Evolutionary conservation across 495 filamentous ascomycete species (phyloP).

Genomic region (Articulospora tetracladia): DNA sequence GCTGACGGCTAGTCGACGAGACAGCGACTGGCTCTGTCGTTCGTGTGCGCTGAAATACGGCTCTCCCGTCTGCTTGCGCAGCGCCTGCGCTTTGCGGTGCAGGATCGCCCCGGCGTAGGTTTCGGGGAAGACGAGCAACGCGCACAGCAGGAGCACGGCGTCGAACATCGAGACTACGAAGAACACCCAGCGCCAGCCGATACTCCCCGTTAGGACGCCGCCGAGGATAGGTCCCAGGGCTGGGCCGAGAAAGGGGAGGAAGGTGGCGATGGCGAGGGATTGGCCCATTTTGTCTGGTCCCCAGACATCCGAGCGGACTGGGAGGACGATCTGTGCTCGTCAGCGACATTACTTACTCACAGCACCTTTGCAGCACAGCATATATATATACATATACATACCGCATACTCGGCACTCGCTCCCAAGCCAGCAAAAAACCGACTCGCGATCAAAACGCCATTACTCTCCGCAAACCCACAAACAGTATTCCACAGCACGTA

Average conservation of each 20-base stretch:
- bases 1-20: constrained; percentile 23
- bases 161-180: constrained; percentile 59
- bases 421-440: constrained; percentile 34
- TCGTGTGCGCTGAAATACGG: neutral
- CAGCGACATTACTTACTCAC: constrained; percentile 20
- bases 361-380: constrained; percentile 16
- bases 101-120: constrained; percentile 66
- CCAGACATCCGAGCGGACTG: constrained; percentile 24
- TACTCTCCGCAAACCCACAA: constrained; percentile 32
- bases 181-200: constrained; percentile 72
- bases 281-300: constrained; percentile 27
- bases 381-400: constrained; percentile 8
- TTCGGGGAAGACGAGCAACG: constrained; percentile 48
- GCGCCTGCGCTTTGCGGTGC: constrained; percentile 44
- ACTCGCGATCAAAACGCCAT: constrained; percentile 28
- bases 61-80: constrained; percentile 56
- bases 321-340: neutral
- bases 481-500: constrained; percentile 35
- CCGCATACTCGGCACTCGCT: constrained; percentile 27
- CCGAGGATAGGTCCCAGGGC: constrained; percentile 62
- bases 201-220: constrained; percentile 64
- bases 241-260: constrained; percentile 56
- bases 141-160: constrained; percentile 59
- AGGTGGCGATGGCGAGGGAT: constrained; percentile 25
- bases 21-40: neutral